These are phyloP conservation scores for Zychaea mexicana DNA, from an alignment of 371 early-diverging fungal species.

Conservation along the genomic window DNA sequence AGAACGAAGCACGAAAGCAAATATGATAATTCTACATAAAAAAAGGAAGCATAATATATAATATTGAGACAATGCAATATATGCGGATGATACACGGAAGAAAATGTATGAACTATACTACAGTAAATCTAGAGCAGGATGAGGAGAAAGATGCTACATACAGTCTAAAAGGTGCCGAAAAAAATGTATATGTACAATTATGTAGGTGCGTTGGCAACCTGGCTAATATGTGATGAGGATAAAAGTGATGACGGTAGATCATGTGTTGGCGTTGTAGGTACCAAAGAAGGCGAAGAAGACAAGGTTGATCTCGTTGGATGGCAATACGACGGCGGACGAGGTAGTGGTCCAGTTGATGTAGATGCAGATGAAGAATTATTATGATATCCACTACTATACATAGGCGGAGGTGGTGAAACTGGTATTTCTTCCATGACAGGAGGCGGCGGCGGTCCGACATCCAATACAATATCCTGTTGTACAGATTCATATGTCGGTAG, in stretches of 20 bases:
- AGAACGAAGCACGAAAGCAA: too few species aligned
- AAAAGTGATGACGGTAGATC: not conserved
- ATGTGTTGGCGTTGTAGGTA: not conserved
- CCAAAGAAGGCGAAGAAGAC: not conserved
- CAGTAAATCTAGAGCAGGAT: too few species aligned
- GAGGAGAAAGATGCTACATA: too few species aligned
- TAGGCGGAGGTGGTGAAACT: not conserved
- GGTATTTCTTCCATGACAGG: not conserved
- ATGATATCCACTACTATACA: not conserved
- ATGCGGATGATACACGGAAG: too few species aligned
- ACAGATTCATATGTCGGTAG: constrained; percentile 35
- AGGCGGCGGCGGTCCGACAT: constrained; percentile 29
- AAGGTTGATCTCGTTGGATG: too few species aligned
- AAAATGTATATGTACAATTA: constrained; percentile 5
- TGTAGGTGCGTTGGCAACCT: not conserved
- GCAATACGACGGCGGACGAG: not conserved
- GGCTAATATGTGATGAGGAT: not conserved
- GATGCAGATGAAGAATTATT: not conserved
- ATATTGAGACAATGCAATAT: too few species aligned
- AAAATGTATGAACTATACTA: too few species aligned
- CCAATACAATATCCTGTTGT: constrained; percentile 33
- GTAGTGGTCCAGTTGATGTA: not conserved
- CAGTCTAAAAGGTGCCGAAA: too few species aligned
- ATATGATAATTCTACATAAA: too few species aligned
- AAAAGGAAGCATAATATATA: too few species aligned